Base-by-base conservation (phyloP, 495 filamentous ascomycete genomes). In the Cladorrhinum samala region DNA sequence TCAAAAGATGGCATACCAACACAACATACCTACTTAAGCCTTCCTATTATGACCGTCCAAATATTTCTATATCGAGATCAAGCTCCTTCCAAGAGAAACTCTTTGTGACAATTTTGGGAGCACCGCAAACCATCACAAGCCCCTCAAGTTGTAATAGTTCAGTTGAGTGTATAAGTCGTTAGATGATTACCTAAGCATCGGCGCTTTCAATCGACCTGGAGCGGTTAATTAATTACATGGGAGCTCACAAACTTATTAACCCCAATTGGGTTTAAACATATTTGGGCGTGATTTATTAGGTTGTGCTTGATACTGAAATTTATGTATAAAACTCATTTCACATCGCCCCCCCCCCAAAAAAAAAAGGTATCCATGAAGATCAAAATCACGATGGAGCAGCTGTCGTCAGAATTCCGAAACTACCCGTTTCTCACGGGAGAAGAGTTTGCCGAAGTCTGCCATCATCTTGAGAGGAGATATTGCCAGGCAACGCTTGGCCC, bases 371-470 rank as follows among this genome's bases (percentile, higher is more conserved):
- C n/a, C n/a, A n/a, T n/a, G 21, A 24, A 40, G 3, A 4, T 17
- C 30, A 25, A 6, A 20, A 53, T 13, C 9, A 16, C 18, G 13
- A 30, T 19, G 7, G 30, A 9, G 13, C 40, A 3, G 19, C 46
- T 33, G 24, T 45, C 45, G 0, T 66, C 72, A 5, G 61, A 62
- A 2, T 66, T 69, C 54, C 18, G 60, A 38, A 65, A 60, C 37
- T 81, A 76, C 58, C 84, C 83, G n/a, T 80, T 79, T 47, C 72
- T 87, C 13, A 77, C 72, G 18, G 56, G 62, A 17, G 73, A 75
- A 24, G 83, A 87, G 59, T 88, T 88, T 53, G 65, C 78, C 30
- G 64, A 74, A 60, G 80, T 74, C 46, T 86, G 83, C 67, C 75
- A 80, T 62, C 72, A 72, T 37, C 72, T 88, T 18, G 74, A 77